These are phyloP conservation scores for Sugiyamaella americana DNA, from an alignment of 805 yeast species.

Conservation along the genomic window DNA sequence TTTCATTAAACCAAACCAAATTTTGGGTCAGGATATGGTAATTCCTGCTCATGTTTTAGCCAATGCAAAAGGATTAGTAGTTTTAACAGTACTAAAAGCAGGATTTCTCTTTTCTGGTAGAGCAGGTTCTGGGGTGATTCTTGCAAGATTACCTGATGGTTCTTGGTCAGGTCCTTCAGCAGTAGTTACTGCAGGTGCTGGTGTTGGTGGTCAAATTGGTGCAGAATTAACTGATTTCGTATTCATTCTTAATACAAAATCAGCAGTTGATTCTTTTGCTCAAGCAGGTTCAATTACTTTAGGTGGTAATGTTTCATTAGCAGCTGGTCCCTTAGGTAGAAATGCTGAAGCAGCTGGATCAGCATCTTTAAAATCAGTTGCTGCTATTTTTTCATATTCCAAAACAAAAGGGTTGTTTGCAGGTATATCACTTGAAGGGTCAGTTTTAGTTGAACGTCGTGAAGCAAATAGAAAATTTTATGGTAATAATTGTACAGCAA, in stretches of 20 bases:
- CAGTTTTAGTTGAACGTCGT: conserved; percentile 92
- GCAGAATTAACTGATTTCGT: conserved; percentile 95
- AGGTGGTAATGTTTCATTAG: conserved; percentile 91
- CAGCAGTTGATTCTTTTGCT: conserved; percentile 91
- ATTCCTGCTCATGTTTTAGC: conserved; percentile 85
- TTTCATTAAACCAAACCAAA: conserved; percentile 90
- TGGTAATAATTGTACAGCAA: conserved; percentile 84
- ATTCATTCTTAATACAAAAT: conserved; percentile 75
- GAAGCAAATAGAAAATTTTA: conserved; percentile 95
- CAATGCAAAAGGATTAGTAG: conserved; percentile 88
- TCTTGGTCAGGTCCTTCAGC: conserved; percentile 98
- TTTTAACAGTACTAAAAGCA: conserved; percentile 91
- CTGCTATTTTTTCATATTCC: conserved; percentile 89
- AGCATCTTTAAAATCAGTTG: conserved; percentile 78
- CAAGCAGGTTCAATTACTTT: conserved; percentile 90
- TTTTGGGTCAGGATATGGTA: conserved; percentile 76
- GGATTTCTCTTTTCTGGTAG: conserved; percentile 95
- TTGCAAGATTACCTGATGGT: conserved; percentile 91
- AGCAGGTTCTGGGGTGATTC: conserved; percentile 95
- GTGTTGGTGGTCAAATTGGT: conserved; percentile 97
- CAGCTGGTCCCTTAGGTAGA: conserved; percentile 97
- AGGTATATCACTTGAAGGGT: conserved; percentile 95
- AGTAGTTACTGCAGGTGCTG: conserved; percentile 93
- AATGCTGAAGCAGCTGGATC: conserved; percentile 97
- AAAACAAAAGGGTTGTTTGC: conserved; percentile 96